A percentile compares a stretch with the other conserved stretches of the same genome.
phyloP scores from a whole-genome alignment of 306 rosid genomes.

The Fragaria nilgerrensis region DNA sequence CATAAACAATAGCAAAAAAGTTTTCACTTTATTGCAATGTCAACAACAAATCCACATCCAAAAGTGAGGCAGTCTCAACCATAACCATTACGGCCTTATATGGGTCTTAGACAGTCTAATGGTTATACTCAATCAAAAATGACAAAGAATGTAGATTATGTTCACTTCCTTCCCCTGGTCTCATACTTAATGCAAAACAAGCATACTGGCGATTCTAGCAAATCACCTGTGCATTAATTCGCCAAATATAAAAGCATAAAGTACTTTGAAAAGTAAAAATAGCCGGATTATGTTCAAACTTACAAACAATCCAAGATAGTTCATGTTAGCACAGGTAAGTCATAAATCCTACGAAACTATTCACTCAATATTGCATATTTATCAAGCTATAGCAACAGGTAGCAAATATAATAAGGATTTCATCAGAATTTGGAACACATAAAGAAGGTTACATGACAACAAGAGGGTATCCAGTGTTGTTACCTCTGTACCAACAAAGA shows the following conservation, averaged over 20 bases:
- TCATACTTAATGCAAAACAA: not conserved
- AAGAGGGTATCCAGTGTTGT: constrained; percentile 19
- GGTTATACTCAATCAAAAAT: not conserved
- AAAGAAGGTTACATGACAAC: constrained; percentile 12
- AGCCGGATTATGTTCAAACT: not conserved
- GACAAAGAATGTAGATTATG: not conserved
- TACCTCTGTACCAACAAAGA: constrained; percentile 88
- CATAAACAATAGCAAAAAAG: not conserved
- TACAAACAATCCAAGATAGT: not conserved
- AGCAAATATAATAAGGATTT: not conserved
- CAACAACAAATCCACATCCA: not conserved
- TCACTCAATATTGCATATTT: not conserved
- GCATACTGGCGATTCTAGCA: not conserved
- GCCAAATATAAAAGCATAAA: not conserved
- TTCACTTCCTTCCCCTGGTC: not conserved
- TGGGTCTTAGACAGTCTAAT: constrained; percentile 6
- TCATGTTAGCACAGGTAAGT: not conserved
- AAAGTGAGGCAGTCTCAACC: constrained; percentile 8
- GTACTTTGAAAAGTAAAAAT: not conserved
- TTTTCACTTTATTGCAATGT: constrained; percentile 7
- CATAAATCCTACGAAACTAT: not conserved
- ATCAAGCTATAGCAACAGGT: not conserved
- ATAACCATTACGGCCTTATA: not conserved
- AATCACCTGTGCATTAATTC: not conserved
- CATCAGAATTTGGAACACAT: not conserved